Base-by-base conservation (phyloP, 2,329 filamentous ascomycete species). In the Cladobotryum protrusum region DNA sequence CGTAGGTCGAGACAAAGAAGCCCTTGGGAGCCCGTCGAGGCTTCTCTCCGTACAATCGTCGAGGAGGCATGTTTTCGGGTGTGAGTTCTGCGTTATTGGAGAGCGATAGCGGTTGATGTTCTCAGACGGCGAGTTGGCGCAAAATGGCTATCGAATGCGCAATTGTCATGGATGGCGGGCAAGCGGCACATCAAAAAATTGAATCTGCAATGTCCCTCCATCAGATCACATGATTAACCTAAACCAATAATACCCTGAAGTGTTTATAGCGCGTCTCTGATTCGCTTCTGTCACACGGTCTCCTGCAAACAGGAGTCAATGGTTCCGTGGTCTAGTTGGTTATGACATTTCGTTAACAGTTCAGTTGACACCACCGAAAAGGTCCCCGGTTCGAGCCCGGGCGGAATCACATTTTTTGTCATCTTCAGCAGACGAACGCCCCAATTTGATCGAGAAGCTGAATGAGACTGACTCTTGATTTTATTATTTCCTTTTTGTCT, bases 1-100 rank as follows among this genome's bases (percentile, higher is more conserved):
- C 74, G 67, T 86, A 87, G 57, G 79, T 74, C 50, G 73, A 73
- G 59, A 72, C 72, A 56, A 86, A 58, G 66, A 80, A 75, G 55
- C 83, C 77, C 54, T 70, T 68, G 53, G 71, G 67, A 44, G 72
- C 64, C 55, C 69, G 67, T 40, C 68, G 67, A 43, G 66, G 65
- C 58, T 70, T 70, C 58, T 81, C 75, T 59, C 79, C 72, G 52
- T 72, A 65, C 55, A 82, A 71, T 68, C 76, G 73, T 70, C 82
- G 85, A 58, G 83, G 81, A 64, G 82, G 71, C 85, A 88, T 88
- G 55, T 50, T 73, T 60, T 37, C 36, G 20, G 39, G 36, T 39
- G 35, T 45, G n/a, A 11, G 33, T 35, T 45, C 33, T 18, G 43
- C 8, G 17, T 33, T 12, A 47, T 35, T 17, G 36, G 18, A 8